phyloP scores from a whole-genome alignment of 306 rosid genomes.

The Alnus glutinosa region DNA sequence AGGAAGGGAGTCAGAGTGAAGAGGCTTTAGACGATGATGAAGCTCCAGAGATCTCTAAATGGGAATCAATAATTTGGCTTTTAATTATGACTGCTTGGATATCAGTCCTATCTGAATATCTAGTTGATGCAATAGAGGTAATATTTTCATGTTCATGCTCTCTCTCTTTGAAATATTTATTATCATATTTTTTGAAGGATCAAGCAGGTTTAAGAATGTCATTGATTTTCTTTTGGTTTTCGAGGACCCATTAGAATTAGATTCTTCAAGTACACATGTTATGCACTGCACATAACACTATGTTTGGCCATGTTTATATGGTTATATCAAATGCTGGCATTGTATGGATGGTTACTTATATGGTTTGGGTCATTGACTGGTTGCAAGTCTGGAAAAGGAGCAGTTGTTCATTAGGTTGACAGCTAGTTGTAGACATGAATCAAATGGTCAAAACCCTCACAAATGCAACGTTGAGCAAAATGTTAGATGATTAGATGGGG shows the following conservation, averaged over 20 bases:
- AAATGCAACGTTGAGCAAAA: background rate
- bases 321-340: background rate
- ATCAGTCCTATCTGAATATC: constrained; percentile 70
- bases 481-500: background rate
- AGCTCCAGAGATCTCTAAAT: constrained; percentile 71
- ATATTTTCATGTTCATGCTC: constrained; percentile 3
- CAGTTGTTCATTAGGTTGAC: background rate
- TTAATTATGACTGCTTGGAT: constrained; percentile 68
- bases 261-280: background rate
- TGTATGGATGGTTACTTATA: background rate
- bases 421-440: background rate
- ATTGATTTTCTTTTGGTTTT: background rate
- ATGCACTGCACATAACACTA: background rate
- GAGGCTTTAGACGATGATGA: constrained; percentile 51
- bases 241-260: background rate
- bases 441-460: background rate
- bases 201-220: background rate
- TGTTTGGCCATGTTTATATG: background rate
- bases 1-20: constrained; percentile 60
- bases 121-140: constrained; percentile 79
- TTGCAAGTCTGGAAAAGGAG: background rate
- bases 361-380: background rate
- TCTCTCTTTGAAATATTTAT: background rate
- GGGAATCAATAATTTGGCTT: constrained; percentile 89
- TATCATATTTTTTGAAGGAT: constrained; percentile 4